Base-by-base conservation (phyloP, 2,329 filamentous ascomycete genomes). In the Phialocephala subalpina region DNA sequence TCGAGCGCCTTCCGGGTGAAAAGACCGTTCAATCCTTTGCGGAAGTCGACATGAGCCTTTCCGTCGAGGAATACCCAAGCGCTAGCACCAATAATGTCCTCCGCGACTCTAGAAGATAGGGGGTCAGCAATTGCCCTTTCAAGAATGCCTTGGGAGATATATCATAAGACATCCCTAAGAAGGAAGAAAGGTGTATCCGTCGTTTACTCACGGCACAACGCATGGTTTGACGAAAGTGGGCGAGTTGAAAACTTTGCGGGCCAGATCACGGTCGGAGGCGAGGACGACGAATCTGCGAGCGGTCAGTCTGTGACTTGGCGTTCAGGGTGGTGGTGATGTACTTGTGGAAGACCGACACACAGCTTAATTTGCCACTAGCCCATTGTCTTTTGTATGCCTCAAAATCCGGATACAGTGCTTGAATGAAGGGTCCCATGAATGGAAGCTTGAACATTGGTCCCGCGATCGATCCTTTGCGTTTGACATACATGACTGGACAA, bases 341-440 rank as follows among this genome's bases (percentile, higher is more conserved):
- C 90, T 94, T 94, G 84, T 95, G 92, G 78, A 95, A 94, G 69
- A 95, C 89, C 1, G 91, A 94, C 20, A 95, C 91, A 73, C 92
- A 95, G 77, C 91, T 94, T 65, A 94, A 82, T 22, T 89, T 86
- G n/a, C 90, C 92, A 65, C 90, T 93, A 16, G 87, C 84, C 92
- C 92, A 94, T 82, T 95, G 93, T 14, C 83, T 86, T 73, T 92
- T 85, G 79, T 94, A 95, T 56, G 86, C 82, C 25, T 86, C 85
- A 77, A 94, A 94, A 69, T 90, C 88, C 7, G 92, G 92, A 72
- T 92, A 84, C 35, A 94, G 83, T 2, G 90, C 91, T 74, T 93
- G 86, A 27, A 94, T 79, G 77, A 94, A 94, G 0, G 92, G 92
- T 1, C 92, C 92, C 78, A 93, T 89, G 72, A 91, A 85, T 0